phyloP scores from a whole-genome alignment of 495 filamentous ascomycete genomes.

The Trichoderma asperelloides region DNA sequence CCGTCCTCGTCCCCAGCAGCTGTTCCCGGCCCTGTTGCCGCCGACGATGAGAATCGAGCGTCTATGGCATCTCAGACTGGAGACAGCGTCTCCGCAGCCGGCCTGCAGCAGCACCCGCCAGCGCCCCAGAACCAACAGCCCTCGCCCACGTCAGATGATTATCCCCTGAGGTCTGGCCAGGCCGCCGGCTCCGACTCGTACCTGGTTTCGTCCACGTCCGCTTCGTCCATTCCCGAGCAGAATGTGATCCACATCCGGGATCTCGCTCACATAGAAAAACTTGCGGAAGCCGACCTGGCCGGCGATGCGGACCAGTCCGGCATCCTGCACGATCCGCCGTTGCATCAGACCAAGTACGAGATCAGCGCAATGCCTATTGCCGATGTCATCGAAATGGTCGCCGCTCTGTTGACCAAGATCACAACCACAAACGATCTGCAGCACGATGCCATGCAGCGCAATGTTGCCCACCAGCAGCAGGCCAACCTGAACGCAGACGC shows the following conservation, averaged over 20 bases:
- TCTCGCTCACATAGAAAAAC: conserved; percentile 80
- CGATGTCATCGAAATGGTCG: conserved; percentile 99
- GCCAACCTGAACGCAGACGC: conserved; percentile 38
- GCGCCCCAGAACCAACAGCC: conserved; percentile 24
- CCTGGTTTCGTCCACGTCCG: conserved; percentile 15
- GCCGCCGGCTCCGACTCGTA: conserved; percentile 14
- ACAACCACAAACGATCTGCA: conserved; percentile 94
- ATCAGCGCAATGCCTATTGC: conserved; percentile 96
- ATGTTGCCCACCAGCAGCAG: conserved; percentile 37
- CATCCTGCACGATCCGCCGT: conserved; percentile 37
- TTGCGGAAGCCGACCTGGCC: conserved; percentile 38
- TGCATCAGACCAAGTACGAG: conserved; percentile 65
- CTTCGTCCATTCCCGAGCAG: conserved; percentile 19
- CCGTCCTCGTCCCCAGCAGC: conserved; percentile 39
- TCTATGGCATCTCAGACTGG: conserved; percentile 27
- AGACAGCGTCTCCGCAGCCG: conserved; percentile 14
- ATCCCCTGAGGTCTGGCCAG: conserved; percentile 15
- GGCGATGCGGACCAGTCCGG: conserved; percentile 38
- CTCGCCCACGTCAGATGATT: conserved; percentile 17
- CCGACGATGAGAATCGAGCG: conserved; percentile 24
- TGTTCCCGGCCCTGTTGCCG: conserved; percentile 24
- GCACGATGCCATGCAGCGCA: conserved; percentile 57
- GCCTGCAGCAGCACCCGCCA: conserved; percentile 18
- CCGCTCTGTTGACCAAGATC: conserved; percentile 95
- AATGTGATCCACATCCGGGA: conserved; percentile 69